Percentiles rank a stretch among this genome's conserved stretches.
These are phyloP conservation scores for Leucaena leucocephala DNA, from an alignment of 306 rosid species.

Conservation along the genomic window DNA sequence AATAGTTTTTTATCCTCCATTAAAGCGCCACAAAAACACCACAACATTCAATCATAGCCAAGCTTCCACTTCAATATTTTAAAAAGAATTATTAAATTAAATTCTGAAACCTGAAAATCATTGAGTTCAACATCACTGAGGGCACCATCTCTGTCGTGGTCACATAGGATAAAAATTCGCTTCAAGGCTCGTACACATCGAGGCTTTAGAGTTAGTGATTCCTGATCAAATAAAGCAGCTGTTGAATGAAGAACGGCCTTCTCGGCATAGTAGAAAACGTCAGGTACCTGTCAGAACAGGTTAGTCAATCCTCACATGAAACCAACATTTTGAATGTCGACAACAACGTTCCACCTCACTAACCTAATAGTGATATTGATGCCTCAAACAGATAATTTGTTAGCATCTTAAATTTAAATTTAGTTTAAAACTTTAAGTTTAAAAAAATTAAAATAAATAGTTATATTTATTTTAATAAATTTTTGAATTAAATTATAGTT, in stretches of 20 bases:
- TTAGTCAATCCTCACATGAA: too few species aligned
- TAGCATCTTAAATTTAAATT: slow-evolving; percentile 25
- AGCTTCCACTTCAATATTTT: neutral
- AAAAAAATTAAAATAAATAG: too few species aligned
- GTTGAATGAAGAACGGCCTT: slow-evolving; percentile 99
- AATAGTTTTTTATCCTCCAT: neutral
- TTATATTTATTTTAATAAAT: too few species aligned
- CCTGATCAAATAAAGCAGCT: slow-evolving; percentile 94
- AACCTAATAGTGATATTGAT: neutral
- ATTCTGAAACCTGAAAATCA: too few species aligned
- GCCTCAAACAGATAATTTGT: slow-evolving; percentile 11
- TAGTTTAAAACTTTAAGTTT: too few species aligned
- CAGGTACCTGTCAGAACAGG: slow-evolving; percentile 67
- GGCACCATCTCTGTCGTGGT: too few species aligned
- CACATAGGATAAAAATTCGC: too few species aligned
- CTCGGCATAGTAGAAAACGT: slow-evolving; percentile 97
- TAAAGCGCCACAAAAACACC: neutral
- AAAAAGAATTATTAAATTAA: neutral
- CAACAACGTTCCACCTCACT: neutral
- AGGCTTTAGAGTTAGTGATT: slow-evolving; percentile 92
- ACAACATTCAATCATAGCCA: neutral
- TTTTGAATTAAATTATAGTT: too few species aligned
- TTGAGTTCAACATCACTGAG: too few species aligned
- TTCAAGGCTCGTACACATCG: too few species aligned
- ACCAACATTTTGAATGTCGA: too few species aligned